phyloP scores from a whole-genome alignment of 2,329 filamentous ascomycete genomes.

The Alternaria viburni region DNA sequence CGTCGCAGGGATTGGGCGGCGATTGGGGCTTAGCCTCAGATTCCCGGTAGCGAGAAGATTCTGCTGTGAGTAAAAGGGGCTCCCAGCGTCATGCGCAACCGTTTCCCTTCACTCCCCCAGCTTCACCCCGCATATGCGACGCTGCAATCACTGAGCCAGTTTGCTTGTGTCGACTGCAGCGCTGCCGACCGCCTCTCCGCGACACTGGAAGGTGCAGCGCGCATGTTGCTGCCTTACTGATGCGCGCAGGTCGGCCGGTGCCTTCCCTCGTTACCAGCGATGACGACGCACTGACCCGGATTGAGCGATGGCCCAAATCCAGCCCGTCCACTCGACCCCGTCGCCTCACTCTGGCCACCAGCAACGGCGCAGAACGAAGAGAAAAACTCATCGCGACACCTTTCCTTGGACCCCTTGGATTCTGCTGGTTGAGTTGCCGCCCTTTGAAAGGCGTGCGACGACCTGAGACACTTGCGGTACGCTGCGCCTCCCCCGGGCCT shows the following conservation, averaged over 20 bases:
- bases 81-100: conserved; percentile 25
- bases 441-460: conserved; percentile 25
- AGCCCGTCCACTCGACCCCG: conserved; percentile 29
- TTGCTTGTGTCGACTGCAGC: background rate
- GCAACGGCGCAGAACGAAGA: conserved; percentile 13
- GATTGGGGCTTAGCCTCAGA: conserved; percentile 17
- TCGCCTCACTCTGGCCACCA: conserved; percentile 23
- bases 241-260: conserved; percentile 8
- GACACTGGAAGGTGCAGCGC: background rate
- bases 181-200: background rate
- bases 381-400: conserved; percentile 21
- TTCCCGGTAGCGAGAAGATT: conserved; percentile 40
- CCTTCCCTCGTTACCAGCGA: conserved; percentile 19
- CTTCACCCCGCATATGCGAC: conserved; percentile 8
- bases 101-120: conserved; percentile 16
- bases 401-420: background rate
- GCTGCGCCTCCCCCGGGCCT: conserved; percentile 18
- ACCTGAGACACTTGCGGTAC: conserved; percentile 28
- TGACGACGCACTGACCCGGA: conserved; percentile 34
- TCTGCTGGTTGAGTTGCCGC: conserved; percentile 10
- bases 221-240: conserved; percentile 10
- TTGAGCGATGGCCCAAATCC: conserved; percentile 18
- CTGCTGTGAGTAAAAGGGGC: conserved; percentile 33
- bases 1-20: conserved; percentile 6
- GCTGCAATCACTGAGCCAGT: background rate